Conservation (phyloP, 257 asterid genomes). For the Asclepias syriaca region DNA sequence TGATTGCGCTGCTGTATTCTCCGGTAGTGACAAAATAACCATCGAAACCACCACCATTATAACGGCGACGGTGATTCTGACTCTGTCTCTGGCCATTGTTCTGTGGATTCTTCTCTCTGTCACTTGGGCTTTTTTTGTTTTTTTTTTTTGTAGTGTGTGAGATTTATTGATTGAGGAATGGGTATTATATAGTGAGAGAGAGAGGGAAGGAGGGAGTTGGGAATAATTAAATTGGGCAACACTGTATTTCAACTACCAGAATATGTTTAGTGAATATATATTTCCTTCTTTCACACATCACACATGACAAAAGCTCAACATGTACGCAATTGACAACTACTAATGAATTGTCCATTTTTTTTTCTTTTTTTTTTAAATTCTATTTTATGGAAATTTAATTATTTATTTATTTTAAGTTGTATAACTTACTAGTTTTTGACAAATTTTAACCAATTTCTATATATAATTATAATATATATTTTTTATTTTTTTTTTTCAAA, state of each 20-base stretch:
- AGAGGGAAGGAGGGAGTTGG: not conserved
- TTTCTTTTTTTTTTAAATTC: no score
- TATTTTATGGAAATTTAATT: no score
- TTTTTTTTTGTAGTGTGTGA: not conserved
- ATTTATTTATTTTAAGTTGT: no score
- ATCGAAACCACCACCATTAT: not conserved
- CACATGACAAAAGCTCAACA: not conserved
- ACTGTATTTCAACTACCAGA: slow-evolving; percentile 7
- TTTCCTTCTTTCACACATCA: slow-evolving; percentile 12
- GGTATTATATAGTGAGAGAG: no score
- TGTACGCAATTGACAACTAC: not conserved
- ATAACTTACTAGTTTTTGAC: no score
- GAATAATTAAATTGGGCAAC: slow-evolving; percentile 6
- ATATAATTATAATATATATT: no score
- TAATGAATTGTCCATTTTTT: not conserved
- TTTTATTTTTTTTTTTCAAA: no score
- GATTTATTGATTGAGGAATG: not conserved
- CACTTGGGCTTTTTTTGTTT: not conserved
- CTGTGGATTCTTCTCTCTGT: not conserved
- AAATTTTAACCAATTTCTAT: no score
- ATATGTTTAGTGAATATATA: not conserved
- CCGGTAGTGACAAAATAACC: not conserved
- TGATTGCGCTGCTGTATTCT: not conserved
- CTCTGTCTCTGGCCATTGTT: slow-evolving; percentile 4
- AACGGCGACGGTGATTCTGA: not conserved